Evolutionary conservation across 305 asterid genomes (phyloP).

Genomic region (Fraxinus nigra): DNA sequence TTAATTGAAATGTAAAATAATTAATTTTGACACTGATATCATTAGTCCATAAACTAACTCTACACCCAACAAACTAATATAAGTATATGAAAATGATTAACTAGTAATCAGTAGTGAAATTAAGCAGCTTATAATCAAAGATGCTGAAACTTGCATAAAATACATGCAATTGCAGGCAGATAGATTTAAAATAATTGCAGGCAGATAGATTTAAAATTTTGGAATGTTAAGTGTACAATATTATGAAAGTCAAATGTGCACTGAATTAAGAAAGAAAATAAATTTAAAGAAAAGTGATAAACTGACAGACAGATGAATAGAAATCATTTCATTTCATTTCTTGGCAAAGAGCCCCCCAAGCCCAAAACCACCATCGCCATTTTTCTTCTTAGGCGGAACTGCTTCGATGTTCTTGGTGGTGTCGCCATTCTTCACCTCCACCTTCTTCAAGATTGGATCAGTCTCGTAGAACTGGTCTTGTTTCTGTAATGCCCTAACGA

Average conservation of each 20-base stretch:
- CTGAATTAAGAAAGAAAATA: background rate
- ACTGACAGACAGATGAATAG: background rate
- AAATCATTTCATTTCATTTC: conserved; percentile 29
- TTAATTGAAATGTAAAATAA: background rate
- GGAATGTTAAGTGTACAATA: background rate
- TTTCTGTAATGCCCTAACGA: conserved; percentile 56
- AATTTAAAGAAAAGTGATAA: background rate
- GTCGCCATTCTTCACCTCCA: conserved; percentile 47
- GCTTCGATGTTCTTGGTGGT: conserved; percentile 36
- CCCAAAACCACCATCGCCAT: conserved; percentile 49
- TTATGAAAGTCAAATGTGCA: background rate
- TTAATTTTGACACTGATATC: background rate
- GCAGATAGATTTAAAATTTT: background rate
- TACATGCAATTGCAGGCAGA: background rate
- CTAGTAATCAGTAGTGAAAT: too few relatives aligned
- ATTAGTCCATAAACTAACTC: too few relatives aligned
- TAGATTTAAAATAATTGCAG: background rate
- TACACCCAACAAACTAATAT: too few relatives aligned
- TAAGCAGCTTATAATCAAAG: background rate
- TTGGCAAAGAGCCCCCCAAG: conserved; percentile 64
- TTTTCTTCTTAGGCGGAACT: conserved; percentile 45
- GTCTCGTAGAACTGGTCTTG: conserved; percentile 79
- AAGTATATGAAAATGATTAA: too few relatives aligned
- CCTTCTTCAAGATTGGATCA: conserved; percentile 73
- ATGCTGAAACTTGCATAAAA: background rate